These are phyloP conservation scores for Aspergillus niger DNA, from an alignment of 2,329 filamentous ascomycete species.

Conservation along the genomic window DNA sequence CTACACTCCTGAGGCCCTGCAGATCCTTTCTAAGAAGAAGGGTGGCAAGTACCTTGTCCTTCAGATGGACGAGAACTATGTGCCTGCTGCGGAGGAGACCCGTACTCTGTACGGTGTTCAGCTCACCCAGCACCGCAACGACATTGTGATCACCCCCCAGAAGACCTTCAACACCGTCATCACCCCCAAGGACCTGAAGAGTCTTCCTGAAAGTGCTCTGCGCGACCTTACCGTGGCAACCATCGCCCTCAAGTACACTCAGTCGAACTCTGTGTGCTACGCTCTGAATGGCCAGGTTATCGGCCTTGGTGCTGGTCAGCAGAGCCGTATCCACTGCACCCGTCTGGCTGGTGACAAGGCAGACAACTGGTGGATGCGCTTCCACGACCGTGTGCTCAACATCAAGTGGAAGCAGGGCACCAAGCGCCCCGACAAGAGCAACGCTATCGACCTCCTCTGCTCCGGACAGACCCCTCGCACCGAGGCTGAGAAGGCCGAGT, in stretches of 20 bases:
- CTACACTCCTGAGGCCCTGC: constrained; percentile 81
- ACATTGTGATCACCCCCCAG: constrained; percentile 78
- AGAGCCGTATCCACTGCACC: constrained; percentile 98
- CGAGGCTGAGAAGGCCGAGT: constrained; percentile 81
- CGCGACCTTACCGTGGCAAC: constrained; percentile 93
- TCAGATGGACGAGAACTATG: constrained; percentile 87
- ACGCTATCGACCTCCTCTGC: constrained; percentile 93
- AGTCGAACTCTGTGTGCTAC: constrained; percentile 99
- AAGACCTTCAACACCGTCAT: constrained; percentile 81
- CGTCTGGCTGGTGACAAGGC: constrained; percentile 96
- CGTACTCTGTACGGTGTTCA: constrained; percentile 89
- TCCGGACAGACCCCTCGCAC: constrained; percentile 83
- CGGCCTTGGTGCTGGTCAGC: constrained; percentile 92
- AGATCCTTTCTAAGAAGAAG: constrained; percentile 97
- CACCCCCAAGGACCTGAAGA: constrained; percentile 74
- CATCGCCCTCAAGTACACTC: constrained; percentile 96
- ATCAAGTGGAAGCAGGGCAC: constrained; percentile 98
- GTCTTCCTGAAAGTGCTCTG: constrained; percentile 76
- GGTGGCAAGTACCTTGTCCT: constrained; percentile 94
- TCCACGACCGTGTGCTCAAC: constrained; percentile 82
- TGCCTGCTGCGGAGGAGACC: constrained; percentile 72
- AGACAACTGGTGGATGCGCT: constrained; percentile 99
- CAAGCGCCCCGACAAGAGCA: constrained; percentile 96
- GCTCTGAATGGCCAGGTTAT: constrained; percentile 90
- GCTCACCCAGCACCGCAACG: constrained; percentile 89